Conservation (phyloP, 2,329 filamentous ascomycete genomes). For the Pezizomycotina sp. region DNA sequence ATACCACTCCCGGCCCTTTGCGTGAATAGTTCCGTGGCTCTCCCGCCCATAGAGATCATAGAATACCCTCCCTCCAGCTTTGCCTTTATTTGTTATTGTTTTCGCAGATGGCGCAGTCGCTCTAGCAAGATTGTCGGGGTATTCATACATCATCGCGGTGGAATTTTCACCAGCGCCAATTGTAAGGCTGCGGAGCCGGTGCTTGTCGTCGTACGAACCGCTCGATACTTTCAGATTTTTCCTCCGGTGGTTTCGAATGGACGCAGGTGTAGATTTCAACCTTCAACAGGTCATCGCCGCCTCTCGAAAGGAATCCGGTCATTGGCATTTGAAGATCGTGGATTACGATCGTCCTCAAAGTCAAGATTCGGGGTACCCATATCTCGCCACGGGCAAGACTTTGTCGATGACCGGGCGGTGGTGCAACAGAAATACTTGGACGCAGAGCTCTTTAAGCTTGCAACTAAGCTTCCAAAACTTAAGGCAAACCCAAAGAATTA, state of each 20-base stretch:
- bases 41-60: constrained; percentile 30
- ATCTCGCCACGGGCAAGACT: constrained; percentile 27
- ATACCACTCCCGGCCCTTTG: constrained; percentile 26
- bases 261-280: constrained; percentile 27
- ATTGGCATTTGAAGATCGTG: constrained; percentile 27
- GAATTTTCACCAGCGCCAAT: neutral
- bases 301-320: constrained; percentile 27
- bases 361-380: constrained; percentile 22
- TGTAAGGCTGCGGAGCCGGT: constrained; percentile 10
- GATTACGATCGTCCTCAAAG: constrained; percentile 25
- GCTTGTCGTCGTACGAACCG: constrained; percentile 11
- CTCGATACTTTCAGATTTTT: constrained; percentile 12
- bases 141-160: constrained; percentile 1
- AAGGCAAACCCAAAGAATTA: constrained; percentile 24
- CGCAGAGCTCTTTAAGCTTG: constrained; percentile 27
- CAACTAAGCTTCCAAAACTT: constrained; percentile 28
- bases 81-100: constrained; percentile 8
- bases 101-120: neutral
- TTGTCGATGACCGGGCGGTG: constrained; percentile 27
- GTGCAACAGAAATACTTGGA: constrained; percentile 27
- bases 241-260: constrained; percentile 19
- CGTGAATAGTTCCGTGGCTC: constrained; percentile 25
- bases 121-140: neutral
- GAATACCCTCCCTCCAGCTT: constrained; percentile 23
- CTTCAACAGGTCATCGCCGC: constrained; percentile 24